phyloP scores from a whole-genome alignment of 164 flowering plant genomes.

The grape (Vitis vinifera) region ASM3070453v1 NC_081810.1:3776501-3777000 shows the following conservation, averaged over 20 bases:
- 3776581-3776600: slow-evolving; percentile 30
- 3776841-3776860: too few relatives aligned
- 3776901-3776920: too few relatives aligned
- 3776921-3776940: too few relatives aligned
- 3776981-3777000: not conserved
- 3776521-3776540: slow-evolving; percentile 46
- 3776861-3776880: too few relatives aligned
- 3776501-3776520: slow-evolving; percentile 37
- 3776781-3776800: slow-evolving; percentile 6
- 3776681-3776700: not conserved
- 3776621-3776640: slow-evolving; percentile 67
- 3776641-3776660: slow-evolving; percentile 33
- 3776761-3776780: not conserved
- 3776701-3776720: slow-evolving; percentile 6
- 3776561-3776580: slow-evolving; percentile 16
- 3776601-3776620: slow-evolving; percentile 71
- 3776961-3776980: too few relatives aligned
- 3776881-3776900: too few relatives aligned
- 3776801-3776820: not conserved
- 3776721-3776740: not conserved
- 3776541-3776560: slow-evolving; percentile 40
- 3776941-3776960: too few relatives aligned
- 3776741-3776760: not conserved
- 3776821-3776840: not conserved
- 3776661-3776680: slow-evolving; percentile 27